Percentiles rank a stretch among this genome's conserved stretches.
These are phyloP conservation scores for Colletotrichum plurivorum DNA, from an alignment of 2,329 filamentous ascomycete species.

Conservation along the genomic window DNA sequence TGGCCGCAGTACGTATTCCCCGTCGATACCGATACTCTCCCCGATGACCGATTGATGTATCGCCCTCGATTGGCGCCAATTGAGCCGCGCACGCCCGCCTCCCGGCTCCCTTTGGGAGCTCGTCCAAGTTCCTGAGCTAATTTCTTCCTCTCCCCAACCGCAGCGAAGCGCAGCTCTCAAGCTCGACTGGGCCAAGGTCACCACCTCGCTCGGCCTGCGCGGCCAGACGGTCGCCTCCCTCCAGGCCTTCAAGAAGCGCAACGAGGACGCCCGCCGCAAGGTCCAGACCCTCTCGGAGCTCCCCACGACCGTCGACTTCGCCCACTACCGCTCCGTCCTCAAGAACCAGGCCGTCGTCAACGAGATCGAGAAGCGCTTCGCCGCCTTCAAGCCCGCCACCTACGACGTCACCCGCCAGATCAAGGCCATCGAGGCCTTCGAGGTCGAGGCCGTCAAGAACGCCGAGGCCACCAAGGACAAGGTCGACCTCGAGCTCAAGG, in stretches of 20 bases:
- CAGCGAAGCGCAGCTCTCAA: conserved; percentile 99
- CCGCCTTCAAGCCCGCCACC: conserved; percentile 88
- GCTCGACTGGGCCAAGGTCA: conserved; percentile 98
- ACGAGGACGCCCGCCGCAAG: conserved; percentile 98
- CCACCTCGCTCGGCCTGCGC: conserved; percentile 93
- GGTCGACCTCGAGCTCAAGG: conserved; percentile 94
- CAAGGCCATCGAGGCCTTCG: conserved; percentile 98
- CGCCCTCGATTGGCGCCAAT: conserved; percentile 25
- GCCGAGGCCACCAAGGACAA: conserved; percentile 96
- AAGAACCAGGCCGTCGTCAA: conserved; percentile 97
- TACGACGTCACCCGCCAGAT: conserved; percentile 96
- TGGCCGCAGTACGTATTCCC: conserved; percentile 75
- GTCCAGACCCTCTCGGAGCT: conserved; percentile 87
- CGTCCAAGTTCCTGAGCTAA: conserved; percentile 66
- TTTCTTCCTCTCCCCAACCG: conserved; percentile 59
- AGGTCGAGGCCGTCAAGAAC: conserved; percentile 96
- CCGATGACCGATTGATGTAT: conserved; percentile 44
- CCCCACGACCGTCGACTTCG: conserved; percentile 91
- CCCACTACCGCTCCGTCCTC: conserved; percentile 89
- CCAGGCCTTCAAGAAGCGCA: conserved; percentile 98
- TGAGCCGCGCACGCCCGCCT: conserved; percentile 25
- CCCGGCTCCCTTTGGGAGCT: conserved; percentile 9
- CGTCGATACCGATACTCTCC: background rate
- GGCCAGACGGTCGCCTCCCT: conserved; percentile 94
- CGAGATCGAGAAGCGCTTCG: conserved; percentile 98